These are phyloP conservation scores for Podaxis mareebaensis DNA, from an alignment of 768 basidiomycete species.

Conservation along the genomic window DNA sequence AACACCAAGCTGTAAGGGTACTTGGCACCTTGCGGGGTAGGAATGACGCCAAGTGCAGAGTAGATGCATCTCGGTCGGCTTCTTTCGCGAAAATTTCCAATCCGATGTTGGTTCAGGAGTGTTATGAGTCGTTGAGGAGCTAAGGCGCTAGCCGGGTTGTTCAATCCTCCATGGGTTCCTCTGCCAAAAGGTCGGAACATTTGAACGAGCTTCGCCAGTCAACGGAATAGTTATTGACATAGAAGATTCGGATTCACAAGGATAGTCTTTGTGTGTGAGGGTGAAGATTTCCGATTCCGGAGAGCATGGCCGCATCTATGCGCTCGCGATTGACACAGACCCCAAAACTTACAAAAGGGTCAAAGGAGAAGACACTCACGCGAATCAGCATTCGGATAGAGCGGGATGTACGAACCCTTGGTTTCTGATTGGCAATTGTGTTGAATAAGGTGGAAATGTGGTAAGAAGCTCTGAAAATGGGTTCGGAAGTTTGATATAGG, in stretches of 20 bases:
- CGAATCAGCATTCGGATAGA: background rate
- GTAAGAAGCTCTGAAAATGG: background rate
- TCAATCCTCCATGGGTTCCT: background rate
- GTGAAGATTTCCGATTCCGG: background rate
- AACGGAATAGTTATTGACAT: background rate
- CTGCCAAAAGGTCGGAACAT: background rate
- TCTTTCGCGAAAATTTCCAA: too few relatives aligned
- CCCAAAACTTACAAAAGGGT: background rate
- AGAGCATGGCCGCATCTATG: background rate
- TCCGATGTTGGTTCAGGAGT: too few relatives aligned
- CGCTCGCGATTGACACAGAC: background rate
- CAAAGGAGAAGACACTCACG: background rate
- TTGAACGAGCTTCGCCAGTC: background rate
- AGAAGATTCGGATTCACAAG: background rate
- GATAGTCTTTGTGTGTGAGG: background rate
- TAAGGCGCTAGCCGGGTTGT: background rate
- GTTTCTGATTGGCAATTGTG: background rate
- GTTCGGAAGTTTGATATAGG: background rate
- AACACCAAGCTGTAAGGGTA: too few relatives aligned
- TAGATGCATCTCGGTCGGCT: too few relatives aligned
- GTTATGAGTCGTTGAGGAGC: too few relatives aligned
- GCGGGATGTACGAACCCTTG: background rate
- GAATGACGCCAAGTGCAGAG: too few relatives aligned
- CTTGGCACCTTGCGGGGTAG: too few relatives aligned
- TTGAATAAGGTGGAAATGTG: background rate